Conservation (phyloP, 345 rosid genomes). For the Hirschfeldia incana region DNA sequence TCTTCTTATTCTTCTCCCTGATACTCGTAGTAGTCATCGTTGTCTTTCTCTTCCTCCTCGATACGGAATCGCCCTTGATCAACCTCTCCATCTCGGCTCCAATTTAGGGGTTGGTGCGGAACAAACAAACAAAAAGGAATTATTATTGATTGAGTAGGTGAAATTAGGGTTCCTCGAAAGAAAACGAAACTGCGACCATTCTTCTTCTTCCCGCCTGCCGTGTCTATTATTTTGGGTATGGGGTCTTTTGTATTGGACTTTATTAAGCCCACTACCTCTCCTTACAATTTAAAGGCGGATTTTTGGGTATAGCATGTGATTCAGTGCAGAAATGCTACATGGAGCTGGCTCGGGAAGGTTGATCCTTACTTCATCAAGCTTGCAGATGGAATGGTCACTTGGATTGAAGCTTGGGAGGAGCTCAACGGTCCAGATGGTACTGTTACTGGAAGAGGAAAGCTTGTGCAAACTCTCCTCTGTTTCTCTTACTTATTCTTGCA, state of each 20-base stretch:
- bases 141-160: too few relatives aligned
- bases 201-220: too few relatives aligned
- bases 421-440: conserved; percentile 48
- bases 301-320: conserved; percentile 17
- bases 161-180: too few relatives aligned
- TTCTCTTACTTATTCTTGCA: background rate
- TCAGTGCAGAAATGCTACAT: conserved; percentile 72
- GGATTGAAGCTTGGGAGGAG: conserved; percentile 91
- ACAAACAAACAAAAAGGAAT: too few relatives aligned
- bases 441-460: conserved; percentile 1
- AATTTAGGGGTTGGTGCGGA: too few relatives aligned
- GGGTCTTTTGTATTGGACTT: too few relatives aligned
- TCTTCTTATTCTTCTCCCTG: background rate
- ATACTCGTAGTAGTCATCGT: background rate
- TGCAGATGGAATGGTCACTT: conserved; percentile 76
- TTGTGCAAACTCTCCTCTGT: background rate
- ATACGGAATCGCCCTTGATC: too few relatives aligned
- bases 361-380: conserved; percentile 77
- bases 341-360: conserved; percentile 63
- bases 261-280: too few relatives aligned
- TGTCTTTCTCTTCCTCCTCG: background rate
- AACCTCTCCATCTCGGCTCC: too few relatives aligned
- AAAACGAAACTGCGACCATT: too few relatives aligned
- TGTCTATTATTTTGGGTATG: too few relatives aligned
- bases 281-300: too few relatives aligned